Evolutionary conservation across 73 alveolate genomes (phyloP).

Genomic region (Uronychia setigera): DNA sequence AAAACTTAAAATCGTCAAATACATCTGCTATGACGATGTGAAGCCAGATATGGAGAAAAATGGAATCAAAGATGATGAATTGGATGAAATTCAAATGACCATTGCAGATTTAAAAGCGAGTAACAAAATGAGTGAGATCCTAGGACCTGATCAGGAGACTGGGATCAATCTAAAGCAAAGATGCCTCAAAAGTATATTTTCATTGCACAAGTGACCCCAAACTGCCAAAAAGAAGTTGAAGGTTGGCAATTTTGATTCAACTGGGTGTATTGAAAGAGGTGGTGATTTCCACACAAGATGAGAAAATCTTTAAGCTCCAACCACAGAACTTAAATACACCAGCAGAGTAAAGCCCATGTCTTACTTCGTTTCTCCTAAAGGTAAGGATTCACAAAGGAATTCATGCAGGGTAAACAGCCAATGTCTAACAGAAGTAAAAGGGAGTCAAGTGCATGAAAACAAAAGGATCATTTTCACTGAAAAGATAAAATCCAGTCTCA

Average conservation of each 20-base stretch:
- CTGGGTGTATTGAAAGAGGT: not conserved
- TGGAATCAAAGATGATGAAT: not conserved
- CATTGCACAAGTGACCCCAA: not conserved
- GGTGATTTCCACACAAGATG: not conserved
- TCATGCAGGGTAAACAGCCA: not conserved
- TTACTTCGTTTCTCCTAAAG: no score
- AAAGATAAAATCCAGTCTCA: no score
- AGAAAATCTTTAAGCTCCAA: not conserved
- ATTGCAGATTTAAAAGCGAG: slow-evolving; percentile 11
- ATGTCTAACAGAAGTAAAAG: no score
- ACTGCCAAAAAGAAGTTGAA: not conserved
- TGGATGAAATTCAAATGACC: slow-evolving; percentile 8
- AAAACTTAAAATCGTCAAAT: slow-evolving; percentile 38
- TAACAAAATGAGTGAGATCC: slow-evolving; percentile 2
- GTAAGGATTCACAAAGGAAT: no score
- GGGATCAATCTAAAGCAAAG: slow-evolving; percentile 13
- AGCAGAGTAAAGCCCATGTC: no score
- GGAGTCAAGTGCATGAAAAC: not conserved
- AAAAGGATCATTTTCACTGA: not conserved
- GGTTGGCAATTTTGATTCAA: not conserved
- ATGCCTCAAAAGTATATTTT: slow-evolving; percentile 38
- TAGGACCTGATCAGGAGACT: slow-evolving; percentile 16
- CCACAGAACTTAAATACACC: not conserved
- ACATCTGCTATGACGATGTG: slow-evolving; percentile 47
- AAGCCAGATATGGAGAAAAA: slow-evolving; percentile 13